These are phyloP conservation scores for Jatropha multifida DNA, from an alignment of 441 rosid genomes.

Conservation along the genomic window DNA sequence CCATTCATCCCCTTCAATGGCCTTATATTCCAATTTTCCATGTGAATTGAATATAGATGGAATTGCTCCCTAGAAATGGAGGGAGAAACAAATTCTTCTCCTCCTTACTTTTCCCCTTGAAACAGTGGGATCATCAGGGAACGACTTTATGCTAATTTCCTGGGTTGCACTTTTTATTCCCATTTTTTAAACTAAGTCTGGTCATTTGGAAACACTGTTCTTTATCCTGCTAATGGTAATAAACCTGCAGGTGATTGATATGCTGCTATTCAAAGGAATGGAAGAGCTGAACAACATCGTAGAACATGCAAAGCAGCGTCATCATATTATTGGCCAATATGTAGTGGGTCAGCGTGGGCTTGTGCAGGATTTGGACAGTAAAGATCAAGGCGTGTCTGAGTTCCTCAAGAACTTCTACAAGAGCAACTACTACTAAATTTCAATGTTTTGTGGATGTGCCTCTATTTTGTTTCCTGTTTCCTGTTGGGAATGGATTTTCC, in stretches of 20 bases:
- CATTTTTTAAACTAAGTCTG: background rate
- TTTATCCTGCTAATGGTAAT: conserved; percentile 24
- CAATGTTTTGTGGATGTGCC: conserved; percentile 11
- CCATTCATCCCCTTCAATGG: background rate
- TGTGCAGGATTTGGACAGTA: conserved; percentile 62
- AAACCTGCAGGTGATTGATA: conserved; percentile 82
- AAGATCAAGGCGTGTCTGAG: conserved; percentile 70
- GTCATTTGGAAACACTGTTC: background rate
- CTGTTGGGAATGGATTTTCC: conserved; percentile 18
- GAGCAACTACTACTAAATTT: conserved; percentile 75
- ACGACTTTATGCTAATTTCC: conserved; percentile 1
- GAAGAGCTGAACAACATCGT: conserved; percentile 82
- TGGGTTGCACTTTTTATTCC: background rate
- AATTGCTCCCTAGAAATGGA: background rate
- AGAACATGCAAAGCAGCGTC: conserved; percentile 98
- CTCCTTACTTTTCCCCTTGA: background rate
- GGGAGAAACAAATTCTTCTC: conserved; percentile 1
- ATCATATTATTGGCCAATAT: conserved; percentile 91
- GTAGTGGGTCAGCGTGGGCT: conserved; percentile 68
- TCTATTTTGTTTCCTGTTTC: background rate
- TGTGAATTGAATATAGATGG: background rate
- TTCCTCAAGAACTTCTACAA: conserved; percentile 89
- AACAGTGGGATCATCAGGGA: background rate
- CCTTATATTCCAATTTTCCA: background rate
- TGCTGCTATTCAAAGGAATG: conserved; percentile 87